These are phyloP conservation scores for Neurospora pannonica DNA, from an alignment of 495 filamentous ascomycete genomes.

Conservation along the genomic window DNA sequence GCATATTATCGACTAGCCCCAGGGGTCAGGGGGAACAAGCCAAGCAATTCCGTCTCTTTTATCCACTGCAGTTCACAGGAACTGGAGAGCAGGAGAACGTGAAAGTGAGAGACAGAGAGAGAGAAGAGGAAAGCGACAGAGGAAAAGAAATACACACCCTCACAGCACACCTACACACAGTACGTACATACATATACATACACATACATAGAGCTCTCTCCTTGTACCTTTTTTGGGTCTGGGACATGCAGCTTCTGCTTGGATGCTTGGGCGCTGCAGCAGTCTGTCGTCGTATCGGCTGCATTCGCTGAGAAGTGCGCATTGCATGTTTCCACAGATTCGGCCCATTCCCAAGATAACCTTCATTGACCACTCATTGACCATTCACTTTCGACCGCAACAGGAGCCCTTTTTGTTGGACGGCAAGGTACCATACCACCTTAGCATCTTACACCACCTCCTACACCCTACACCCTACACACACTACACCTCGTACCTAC, in stretches of 20 bases:
- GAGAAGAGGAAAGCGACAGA: not conserved
- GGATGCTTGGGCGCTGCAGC: not conserved
- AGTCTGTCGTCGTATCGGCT: slow-evolving; percentile 6
- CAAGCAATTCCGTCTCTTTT: not conserved
- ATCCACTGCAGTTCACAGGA: not conserved
- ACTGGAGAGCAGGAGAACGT: not conserved
- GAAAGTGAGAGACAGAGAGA: not conserved
- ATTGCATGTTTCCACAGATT: slow-evolving; percentile 15
- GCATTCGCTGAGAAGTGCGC: slow-evolving; percentile 17
- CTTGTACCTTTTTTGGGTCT: not conserved
- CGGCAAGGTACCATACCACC: not conserved
- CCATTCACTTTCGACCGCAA: not conserved
- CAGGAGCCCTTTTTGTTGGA: not conserved
- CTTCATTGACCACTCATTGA: not conserved
- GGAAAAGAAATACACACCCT: not conserved
- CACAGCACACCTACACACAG: not conserved
- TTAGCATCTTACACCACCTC: not conserved
- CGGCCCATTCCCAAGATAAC: slow-evolving; percentile 9
- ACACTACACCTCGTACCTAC: not conserved
- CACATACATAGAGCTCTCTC: not conserved
- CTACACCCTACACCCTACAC: not conserved
- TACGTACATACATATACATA: not conserved
- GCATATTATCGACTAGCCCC: not conserved
- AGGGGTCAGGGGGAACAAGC: not conserved
- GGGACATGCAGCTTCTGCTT: slow-evolving; percentile 3